Evolutionary conservation across 768 basidiomycete species (phyloP), one percentile per base, ranked within the genome.

Genomic region (Gloeopeniophorella convolvens): DNA sequence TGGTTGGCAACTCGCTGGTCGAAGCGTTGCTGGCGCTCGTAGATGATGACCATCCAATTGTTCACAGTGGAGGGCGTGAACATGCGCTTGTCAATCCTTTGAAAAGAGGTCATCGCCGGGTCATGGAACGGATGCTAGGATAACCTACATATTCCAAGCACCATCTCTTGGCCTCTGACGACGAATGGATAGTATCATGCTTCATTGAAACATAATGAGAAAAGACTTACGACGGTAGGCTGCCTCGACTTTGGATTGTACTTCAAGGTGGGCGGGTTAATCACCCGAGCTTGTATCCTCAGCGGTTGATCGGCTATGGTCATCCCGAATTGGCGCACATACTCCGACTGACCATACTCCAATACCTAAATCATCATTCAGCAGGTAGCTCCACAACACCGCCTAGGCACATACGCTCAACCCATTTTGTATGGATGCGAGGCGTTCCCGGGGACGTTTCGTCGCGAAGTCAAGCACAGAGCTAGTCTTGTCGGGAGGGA

Each of bases 31-130:
- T 75, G 67, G 16, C 75, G 72, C 63, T 89, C 87, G 55, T 82
- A 89, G 21, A 88, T 59, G 6, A 85, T 72, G 3, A 89, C 68
- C 26, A 74, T 72, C 83, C 85, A 89, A 15, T 73, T 68, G 0
- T 69, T 62, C 45, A 90, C 77, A 10, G 54, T 59, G 1, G 62
- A 73, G 0, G 85, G 77, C 48, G 66, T 69, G 66, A 71, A 83
- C 66, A 90, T 88, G 26, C 73, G 72, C 56, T 85, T 85, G 56
- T 86, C 82, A 2, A 86, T 72, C 83, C 83, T 85, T 58, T 26
- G 44, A n/a, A 39, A 32, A 33, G 37, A 27, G 20, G 26, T 7
- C 10, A 9, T 28, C 21, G 24, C 11, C 21, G 21, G 37, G 12
- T 11, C 5, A 30, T 4, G 28, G 9, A 15, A 10, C n/a, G 18